Evolutionary conservation across 2,329 filamentous ascomycete genomes (phyloP), one percentile per base, ranked within the genome.

Genomic region (Pyrenochaeta sp.): DNA sequence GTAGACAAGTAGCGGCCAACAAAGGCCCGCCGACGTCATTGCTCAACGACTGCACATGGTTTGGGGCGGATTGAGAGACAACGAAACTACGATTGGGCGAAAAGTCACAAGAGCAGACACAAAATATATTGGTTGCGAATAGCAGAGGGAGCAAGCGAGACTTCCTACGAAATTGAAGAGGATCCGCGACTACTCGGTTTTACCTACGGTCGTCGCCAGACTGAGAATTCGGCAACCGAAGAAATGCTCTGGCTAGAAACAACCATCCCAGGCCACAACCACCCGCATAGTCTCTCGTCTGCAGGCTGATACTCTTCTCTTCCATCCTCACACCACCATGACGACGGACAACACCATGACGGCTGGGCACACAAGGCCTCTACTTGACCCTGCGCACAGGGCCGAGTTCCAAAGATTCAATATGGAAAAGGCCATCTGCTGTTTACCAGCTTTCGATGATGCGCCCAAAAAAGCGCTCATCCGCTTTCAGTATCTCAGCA

Each of bases 401-500:
- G 10, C 27, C 3, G 28, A 47, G 27, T 30, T 47, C 12, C 15
- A 10, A 30, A 34, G 5, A 22, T 10, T 47, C 6, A 7, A 34
- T 5, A 34, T 24, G 28, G 39, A 12, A 25, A 32, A 52, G 52
- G 54, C 57, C 28, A 54, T 59, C 9, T 68, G 66, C 43, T 71
- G 66, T 40, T 47, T 69, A 40, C 28, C 47, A n/a, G 58, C 45
- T 43, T 48, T 42, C 1, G 28, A 47, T 12, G 19, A 47, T 6
- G 25, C 57, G 12, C 46, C 67, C 12, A 32, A 45, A 8, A 53
- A 43, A 5, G 54, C 50, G 8, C 54, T 61, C 12, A 53, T 71
- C 2, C 54, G 34, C 15, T 66, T 77, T 27, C 45, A 59, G 12
- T 76, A 69, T 48, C 66, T 76, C 12, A 72, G 68, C 28, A 72